Evolutionary conservation across 192 early-diverging fungal genomes (phyloP), one percentile per base, ranked within the genome.

Genomic region (Coemansia sp.): DNA sequence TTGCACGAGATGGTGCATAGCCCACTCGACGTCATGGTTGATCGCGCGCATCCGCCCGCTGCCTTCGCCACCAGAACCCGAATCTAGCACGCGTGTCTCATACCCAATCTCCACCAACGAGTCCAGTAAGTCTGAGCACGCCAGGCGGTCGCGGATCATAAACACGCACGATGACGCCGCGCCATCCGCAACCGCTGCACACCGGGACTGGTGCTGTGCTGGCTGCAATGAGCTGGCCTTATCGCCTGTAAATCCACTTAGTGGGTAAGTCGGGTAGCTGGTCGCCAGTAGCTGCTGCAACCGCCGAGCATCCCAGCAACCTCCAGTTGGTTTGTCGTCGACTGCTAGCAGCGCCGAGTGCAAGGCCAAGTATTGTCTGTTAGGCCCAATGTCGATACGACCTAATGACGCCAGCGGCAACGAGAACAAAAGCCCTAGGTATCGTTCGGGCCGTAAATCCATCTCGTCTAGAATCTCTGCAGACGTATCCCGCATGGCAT

Each of bases 11-110:
- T 85, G 74, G 69, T 85, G 84, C 71, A 85, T 83, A n/a, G 84
- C 84, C 84, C 84, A 85, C 62, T 82, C 79, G 48, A 83, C 65
- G 41, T 85, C 80, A 60, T 85, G 84, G 71, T 85, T 85, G 53
- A 85, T 69, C 1, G 71, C 78, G 7, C 83, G 76, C 64, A 82
- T 69, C 6, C 77, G 68, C 34, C 80, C 72, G 62, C 76, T 76
- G 41, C 70, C 73, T 3, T 45, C 51, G 20, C 70, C 76, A 6
- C 62, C 72, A 32, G 60, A 61, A 17, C 68, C 76, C 32, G 75
- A 69, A n/a, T 76, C 75, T 19, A 77, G 55, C 27, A 67, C 81
- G 17, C 72, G 69, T 3, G 81, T 78, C 66, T 85, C 84, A 68
- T 85, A 83, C 8, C 79, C 81, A 29, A 80, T 68, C 55, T 78